These are phyloP conservation scores for Clausena lansium DNA, from an alignment of 345 rosid species.

Conservation along the genomic window DNA sequence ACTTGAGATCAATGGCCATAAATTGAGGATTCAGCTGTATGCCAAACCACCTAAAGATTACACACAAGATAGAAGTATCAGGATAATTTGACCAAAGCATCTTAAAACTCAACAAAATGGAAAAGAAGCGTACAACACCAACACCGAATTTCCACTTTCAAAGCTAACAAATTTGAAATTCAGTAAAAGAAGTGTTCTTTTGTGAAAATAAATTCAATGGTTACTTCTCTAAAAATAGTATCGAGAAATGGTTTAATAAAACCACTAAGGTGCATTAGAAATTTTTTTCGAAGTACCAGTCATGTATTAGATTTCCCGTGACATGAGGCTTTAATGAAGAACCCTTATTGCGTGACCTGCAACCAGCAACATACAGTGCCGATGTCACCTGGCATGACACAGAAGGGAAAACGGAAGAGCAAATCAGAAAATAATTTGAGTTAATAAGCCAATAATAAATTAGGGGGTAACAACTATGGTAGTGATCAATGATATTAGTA, in stretches of 20 bases:
- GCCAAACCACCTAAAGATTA: conserved; percentile 83
- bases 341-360: conserved; percentile 48
- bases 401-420: conserved; percentile 2
- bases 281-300: conserved; percentile 50
- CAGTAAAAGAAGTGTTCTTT: neutral
- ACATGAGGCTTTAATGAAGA: conserved; percentile 81
- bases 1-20: conserved; percentile 88
- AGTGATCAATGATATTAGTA: neutral
- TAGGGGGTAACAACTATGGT: neutral
- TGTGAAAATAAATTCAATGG: conserved; percentile 1
- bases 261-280: neutral
- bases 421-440: conserved; percentile 9
- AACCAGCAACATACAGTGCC: conserved; percentile 58
- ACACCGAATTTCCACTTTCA: conserved; percentile 9
- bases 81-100: conserved; percentile 7
- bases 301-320: conserved; percentile 64
- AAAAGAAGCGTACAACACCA: conserved; percentile 8
- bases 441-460: neutral
- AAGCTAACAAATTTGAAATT: neutral
- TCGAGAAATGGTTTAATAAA: neutral
- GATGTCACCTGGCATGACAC: conserved; percentile 50
- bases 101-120: neutral
- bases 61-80: conserved; percentile 11
- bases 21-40: conserved; percentile 85
- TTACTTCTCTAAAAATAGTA: conserved; percentile 2